phyloP scores from a whole-genome alignment of 495 filamentous ascomycete genomes.

The Penicillium paxilli region DNA sequence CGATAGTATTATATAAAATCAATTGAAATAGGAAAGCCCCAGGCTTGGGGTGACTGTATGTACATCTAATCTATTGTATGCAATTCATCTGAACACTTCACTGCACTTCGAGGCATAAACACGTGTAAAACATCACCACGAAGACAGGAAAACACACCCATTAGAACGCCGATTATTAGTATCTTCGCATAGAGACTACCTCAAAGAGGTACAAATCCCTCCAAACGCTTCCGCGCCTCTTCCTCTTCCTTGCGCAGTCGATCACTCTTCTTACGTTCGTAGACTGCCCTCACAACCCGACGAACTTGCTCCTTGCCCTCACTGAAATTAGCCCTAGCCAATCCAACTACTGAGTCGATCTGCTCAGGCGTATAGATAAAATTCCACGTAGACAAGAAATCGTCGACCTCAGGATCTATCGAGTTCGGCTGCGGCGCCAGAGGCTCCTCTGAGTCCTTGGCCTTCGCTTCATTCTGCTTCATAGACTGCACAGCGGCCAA shows the following conservation, averaged over 20 bases:
- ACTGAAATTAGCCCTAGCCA: slow-evolving; percentile 83
- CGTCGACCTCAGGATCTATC: slow-evolving; percentile 75
- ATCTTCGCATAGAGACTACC: background rate
- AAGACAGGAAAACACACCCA: background rate
- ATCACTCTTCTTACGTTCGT: slow-evolving; percentile 80
- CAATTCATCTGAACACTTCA: background rate
- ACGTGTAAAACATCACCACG: too few relatives aligned
- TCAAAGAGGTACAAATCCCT: slow-evolving; percentile 40
- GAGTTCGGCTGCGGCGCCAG: slow-evolving; percentile 58
- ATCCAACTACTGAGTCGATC: slow-evolving; percentile 74
- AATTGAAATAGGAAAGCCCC: background rate
- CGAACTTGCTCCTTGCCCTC: slow-evolving; percentile 76
- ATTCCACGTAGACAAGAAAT: slow-evolving; percentile 96
- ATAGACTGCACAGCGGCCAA: slow-evolving; percentile 21
- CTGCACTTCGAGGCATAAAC: background rate
- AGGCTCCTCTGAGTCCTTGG: slow-evolving; percentile 22
- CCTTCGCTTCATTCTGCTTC: slow-evolving; percentile 10
- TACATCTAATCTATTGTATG: background rate
- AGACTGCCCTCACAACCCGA: slow-evolving; percentile 82
- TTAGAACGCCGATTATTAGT: background rate
- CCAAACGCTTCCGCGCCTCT: slow-evolving; percentile 42
- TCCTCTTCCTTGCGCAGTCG: slow-evolving; percentile 60
- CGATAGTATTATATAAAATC: background rate
- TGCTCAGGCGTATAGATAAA: slow-evolving; percentile 90
- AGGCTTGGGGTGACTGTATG: background rate